Evolutionary conservation across 2,329 filamentous ascomycete species (phyloP), one percentile per base, ranked within the genome.

Genomic region (Aspergillus terreus): DNA sequence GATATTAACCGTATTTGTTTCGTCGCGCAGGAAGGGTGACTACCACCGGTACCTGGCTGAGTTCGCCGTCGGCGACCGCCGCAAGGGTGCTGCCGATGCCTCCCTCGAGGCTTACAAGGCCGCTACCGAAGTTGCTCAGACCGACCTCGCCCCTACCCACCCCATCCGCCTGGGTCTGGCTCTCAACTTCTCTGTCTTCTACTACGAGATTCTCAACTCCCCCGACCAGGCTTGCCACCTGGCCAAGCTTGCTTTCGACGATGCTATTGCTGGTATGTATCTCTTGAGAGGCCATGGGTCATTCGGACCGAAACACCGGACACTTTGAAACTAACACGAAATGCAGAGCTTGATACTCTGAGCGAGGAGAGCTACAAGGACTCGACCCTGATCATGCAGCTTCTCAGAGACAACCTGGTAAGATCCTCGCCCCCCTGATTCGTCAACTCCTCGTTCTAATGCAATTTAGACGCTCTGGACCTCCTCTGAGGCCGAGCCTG

Each of bases 361-460:
- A 95, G 89, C 74, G 92, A 96, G 85, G 92, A 96, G 83, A 95
- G 90, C 84, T 96, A 96, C 88, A 95, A 95, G 85, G 92, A 96
- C 81, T 95, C 90, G 44, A 96, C 92, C 59, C 86, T 96, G 68
- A 96, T 96, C 79, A 96, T 96, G 92, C 92, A 96, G 82, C 88
- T 96, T 58, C 87, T 96, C 72, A 88, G 92, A 73, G 92, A 96
- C 81, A 96, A 96, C 84, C 75, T 96, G 74, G 90, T 95, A 82
- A 63, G 83, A 74, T 19, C 33, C 25, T 10, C 19, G 23, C 23
- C 6, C 19, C 19, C 17, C 6, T 42, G 17, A 23, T 4, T 19
- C 15, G 15, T 6, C 35, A 6, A n/a, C 43, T 14, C 15, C 9
- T 21, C 38, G 27, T 53, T 52, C 68, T 74, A 63, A 75, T 59